Base-by-base conservation (phyloP, 805 yeast species). In the Wickerhamiella nectarea region DNA sequence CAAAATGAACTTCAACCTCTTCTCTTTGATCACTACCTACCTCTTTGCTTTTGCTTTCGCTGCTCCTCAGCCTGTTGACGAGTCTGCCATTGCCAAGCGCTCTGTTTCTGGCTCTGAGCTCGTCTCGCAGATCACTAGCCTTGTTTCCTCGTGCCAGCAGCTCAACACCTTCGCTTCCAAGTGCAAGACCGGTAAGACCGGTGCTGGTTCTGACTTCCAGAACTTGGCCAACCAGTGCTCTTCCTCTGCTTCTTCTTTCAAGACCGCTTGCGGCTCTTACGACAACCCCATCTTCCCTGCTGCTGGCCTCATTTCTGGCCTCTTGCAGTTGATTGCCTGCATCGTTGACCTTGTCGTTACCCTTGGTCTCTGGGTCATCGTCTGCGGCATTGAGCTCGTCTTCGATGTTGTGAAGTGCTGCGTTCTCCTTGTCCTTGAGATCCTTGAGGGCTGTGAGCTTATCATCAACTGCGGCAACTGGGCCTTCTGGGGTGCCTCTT, bases 31-130 rank as follows among this genome's bases (percentile, higher is more conserved):
- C 31, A 19, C 42, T 22, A 26, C 42, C 36, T 39, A 39, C 42
- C 42, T 39, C 36, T 31, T 39, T 15, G 42, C 36, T 22, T 39
- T 39, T 15, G 42, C 36, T 14, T 19, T 35, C 10, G 42, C 42
- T 24, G 31, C 36, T 21, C 42, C 42, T 21, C 24, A 21, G 24
- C 10, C 38, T 4, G 36, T 19, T 12, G 35, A 29, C n/a, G 24
- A 26, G 36, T 22, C 19, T 11, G 31, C 14, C n/a, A 28, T 28
- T 28, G 31, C 31, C 31, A 28, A 28, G 31, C 31, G 31, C 31
- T 28, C 31, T 3, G 31, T 28, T 8, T 10, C 14, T 28, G 31
- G 31, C 15, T 3, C 3, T 14, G 3, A 28, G 14, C 31, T 28
- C n/a, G 14, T 28, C 14, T n/a, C 15, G 15, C 31, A 28, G 14